phyloP scores from a whole-genome alignment of 2,329 filamentous ascomycete genomes.

The Graphiopsis chlorocephala region DNA sequence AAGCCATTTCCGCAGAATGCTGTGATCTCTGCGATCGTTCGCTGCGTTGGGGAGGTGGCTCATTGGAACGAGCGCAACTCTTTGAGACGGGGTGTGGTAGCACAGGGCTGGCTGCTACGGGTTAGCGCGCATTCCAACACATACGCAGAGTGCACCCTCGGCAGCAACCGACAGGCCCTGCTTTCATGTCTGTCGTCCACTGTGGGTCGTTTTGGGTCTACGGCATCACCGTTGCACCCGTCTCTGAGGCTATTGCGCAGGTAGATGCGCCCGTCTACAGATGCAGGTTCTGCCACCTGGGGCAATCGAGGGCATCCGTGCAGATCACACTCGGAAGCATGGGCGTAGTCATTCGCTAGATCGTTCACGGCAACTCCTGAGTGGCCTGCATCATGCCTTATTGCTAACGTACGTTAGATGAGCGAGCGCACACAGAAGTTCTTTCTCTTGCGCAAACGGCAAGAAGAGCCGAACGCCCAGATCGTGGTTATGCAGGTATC shows the following conservation, averaged over 20 bases:
- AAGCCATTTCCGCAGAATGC: constrained; percentile 28
- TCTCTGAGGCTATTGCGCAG: constrained; percentile 2
- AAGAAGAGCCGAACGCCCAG: constrained; percentile 19
- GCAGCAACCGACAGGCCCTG: constrained; percentile 25
- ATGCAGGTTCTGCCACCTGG: constrained; percentile 14
- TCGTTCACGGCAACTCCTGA: background rate
- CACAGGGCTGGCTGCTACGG: constrained; percentile 26
- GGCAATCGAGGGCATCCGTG: background rate
- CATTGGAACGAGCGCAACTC: constrained; percentile 22
- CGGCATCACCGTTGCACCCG: constrained; percentile 10
- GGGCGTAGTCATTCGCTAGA: constrained; percentile 6
- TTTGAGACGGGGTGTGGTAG: constrained; percentile 30
- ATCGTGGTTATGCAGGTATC: constrained; percentile 29
- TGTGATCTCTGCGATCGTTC: constrained; percentile 17
- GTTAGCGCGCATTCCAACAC: constrained; percentile 27
- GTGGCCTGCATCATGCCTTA: constrained; percentile 5
- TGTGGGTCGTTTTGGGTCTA: constrained; percentile 15
- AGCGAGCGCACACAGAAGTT: constrained; percentile 5
- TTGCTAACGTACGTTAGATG: constrained; percentile 5
- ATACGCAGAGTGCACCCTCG: constrained; percentile 18
- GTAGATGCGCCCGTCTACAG: background rate
- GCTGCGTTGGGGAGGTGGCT: constrained; percentile 2
- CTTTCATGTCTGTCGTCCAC: background rate
- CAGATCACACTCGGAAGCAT: background rate
- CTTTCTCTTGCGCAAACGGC: constrained; percentile 20